Evolutionary conservation across 768 basidiomycete species (phyloP).

Genomic region (Boletus insuetus): DNA sequence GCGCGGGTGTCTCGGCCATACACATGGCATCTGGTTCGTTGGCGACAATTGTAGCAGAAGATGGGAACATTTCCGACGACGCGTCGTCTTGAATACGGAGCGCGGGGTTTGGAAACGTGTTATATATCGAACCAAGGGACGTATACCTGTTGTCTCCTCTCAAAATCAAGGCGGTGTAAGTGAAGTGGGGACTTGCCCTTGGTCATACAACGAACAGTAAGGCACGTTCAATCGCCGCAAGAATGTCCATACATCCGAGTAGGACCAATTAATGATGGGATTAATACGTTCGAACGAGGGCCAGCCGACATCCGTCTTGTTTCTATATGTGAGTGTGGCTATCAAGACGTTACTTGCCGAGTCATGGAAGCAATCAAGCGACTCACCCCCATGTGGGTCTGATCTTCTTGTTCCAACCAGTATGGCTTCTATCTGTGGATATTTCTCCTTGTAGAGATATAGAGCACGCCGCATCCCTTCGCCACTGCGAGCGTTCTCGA

Average conservation of each 20-base stretch:
- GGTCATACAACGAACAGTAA: slow-evolving; percentile 87
- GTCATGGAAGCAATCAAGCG: background rate
- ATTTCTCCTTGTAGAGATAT: slow-evolving; percentile 62
- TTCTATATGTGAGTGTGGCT: slow-evolving; percentile 72
- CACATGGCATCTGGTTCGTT: slow-evolving; percentile 17
- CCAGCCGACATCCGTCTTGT: slow-evolving; percentile 88
- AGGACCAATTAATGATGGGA: slow-evolving; percentile 95
- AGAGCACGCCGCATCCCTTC: slow-evolving; percentile 81
- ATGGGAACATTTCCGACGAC: slow-evolving; percentile 10
- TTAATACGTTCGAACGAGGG: slow-evolving; percentile 88
- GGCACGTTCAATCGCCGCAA: slow-evolving; percentile 70
- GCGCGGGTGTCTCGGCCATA: slow-evolving; percentile 7
- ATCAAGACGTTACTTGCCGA: background rate
- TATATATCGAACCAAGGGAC: slow-evolving; percentile 91
- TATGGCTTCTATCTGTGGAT: slow-evolving; percentile 72
- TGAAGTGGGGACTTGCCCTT: slow-evolving; percentile 58
- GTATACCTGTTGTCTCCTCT: slow-evolving; percentile 67
- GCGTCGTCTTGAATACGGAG: slow-evolving; percentile 40
- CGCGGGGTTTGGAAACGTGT: slow-evolving; percentile 92
- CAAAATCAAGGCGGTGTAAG: background rate
- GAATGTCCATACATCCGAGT: slow-evolving; percentile 87
- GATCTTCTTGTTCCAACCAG: slow-evolving; percentile 84
- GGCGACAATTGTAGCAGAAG: slow-evolving; percentile 23
- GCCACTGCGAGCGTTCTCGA: slow-evolving; percentile 55
- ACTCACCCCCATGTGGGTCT: slow-evolving; percentile 93